These are phyloP conservation scores for Zarea fungicola DNA, from an alignment of 2,329 filamentous ascomycete species.

Conservation along the genomic window DNA sequence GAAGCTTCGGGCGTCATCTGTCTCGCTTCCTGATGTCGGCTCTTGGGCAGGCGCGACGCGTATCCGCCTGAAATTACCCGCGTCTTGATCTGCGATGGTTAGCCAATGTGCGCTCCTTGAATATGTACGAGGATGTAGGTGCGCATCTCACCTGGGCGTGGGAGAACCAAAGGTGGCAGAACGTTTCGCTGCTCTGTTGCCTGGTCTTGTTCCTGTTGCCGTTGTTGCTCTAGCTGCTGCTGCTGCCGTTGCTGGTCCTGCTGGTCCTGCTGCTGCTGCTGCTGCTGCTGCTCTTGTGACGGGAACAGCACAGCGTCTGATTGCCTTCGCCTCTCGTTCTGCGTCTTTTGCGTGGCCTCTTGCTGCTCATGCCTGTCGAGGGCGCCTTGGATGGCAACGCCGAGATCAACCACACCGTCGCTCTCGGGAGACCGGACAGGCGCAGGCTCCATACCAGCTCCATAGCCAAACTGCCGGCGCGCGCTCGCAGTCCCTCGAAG, in stretches of 20 bases:
- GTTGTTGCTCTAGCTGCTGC: not conserved
- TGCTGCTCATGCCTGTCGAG: constrained; percentile 19
- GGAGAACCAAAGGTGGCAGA: too few relatives aligned
- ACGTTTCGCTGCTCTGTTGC: not conserved
- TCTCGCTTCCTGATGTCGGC: constrained; percentile 18
- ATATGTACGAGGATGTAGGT: not conserved
- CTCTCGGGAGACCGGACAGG: constrained; percentile 18
- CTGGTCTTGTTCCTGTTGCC: not conserved
- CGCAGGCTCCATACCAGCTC: constrained; percentile 30
- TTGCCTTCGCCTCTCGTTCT: not conserved
- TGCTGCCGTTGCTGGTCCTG: not conserved
- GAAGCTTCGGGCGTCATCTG: constrained; percentile 31
- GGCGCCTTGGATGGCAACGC: constrained; percentile 25
- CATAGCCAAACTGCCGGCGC: constrained; percentile 34
- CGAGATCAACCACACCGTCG: constrained; percentile 21
- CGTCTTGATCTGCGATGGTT: not conserved
- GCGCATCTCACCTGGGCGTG: too few relatives aligned
- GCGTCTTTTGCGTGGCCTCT: not conserved
- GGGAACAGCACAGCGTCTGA: not conserved
- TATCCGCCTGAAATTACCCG: not conserved
- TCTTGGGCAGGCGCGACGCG: constrained; percentile 11
- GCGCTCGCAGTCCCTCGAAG: constrained; percentile 30
- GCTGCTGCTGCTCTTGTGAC: too few relatives aligned
- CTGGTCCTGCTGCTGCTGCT: not conserved
- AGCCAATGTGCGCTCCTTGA: not conserved